Conservation (phyloP, 169 alveolate species). For the Perkinsus marinus region DNA sequence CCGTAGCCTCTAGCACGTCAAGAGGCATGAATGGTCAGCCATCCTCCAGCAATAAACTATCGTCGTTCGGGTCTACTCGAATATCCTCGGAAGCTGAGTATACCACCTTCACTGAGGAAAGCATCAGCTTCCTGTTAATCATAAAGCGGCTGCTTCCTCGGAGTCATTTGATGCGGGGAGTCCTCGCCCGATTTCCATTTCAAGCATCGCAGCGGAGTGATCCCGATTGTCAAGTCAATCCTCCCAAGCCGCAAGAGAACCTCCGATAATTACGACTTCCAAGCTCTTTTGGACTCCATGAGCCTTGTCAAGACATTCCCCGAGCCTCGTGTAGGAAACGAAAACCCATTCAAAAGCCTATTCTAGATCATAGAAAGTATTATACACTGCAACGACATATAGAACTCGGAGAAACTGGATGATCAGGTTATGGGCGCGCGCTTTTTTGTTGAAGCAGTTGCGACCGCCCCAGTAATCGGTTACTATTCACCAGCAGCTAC, state of each 20-base stretch:
- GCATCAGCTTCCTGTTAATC: neutral
- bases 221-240: neutral
- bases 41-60: neutral
- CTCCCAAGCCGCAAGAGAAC: neutral
- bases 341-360: too few relatives aligned
- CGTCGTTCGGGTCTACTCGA: neutral
- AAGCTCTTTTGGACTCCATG: neutral
- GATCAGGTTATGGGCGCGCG: too few relatives aligned
- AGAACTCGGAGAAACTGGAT: too few relatives aligned
- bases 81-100: neutral
- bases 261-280: neutral
- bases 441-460: too few relatives aligned
- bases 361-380: too few relatives aligned
- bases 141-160: neutral
- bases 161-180: neutral
- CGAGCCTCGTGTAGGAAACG: neutral
- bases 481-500: too few relatives aligned
- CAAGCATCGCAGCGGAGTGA: neutral
- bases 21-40: neutral
- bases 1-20: neutral
- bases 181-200: neutral
- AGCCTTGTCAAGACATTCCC: neutral
- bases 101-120: neutral
- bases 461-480: too few relatives aligned
- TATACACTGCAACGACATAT: too few relatives aligned